These are phyloP conservation scores for Colletotrichum coccodes DNA, from an alignment of 2,329 filamentous ascomycete species.

Conservation along the genomic window DNA sequence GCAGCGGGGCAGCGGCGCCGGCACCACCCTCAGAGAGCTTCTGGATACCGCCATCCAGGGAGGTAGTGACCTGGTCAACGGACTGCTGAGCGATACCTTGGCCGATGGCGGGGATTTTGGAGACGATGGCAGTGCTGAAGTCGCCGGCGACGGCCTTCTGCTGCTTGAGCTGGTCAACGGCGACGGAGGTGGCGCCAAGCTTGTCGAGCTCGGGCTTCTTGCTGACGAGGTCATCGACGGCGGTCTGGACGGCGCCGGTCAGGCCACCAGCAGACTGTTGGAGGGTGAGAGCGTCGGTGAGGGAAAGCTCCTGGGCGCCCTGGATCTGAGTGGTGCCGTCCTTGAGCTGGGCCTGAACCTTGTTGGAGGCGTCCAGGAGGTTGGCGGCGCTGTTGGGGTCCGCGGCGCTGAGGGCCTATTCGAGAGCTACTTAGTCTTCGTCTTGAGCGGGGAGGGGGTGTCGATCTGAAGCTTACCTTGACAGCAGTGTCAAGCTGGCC, in stretches of 20 bases:
- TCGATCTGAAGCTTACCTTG: background rate
- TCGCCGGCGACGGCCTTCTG: constrained; percentile 36
- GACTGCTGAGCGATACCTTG: constrained; percentile 40
- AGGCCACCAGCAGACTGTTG: constrained; percentile 36
- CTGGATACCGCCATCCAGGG: constrained; percentile 37
- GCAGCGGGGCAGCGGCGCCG: constrained; percentile 17
- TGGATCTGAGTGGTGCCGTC: constrained; percentile 39
- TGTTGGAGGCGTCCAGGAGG: constrained; percentile 38
- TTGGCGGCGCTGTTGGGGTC: constrained; percentile 60
- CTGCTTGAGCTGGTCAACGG: constrained; percentile 37
- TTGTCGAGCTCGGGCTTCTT: constrained; percentile 41
- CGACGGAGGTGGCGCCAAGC: constrained; percentile 38
- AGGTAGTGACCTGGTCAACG: constrained; percentile 37
- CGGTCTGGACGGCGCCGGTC: constrained; percentile 36
- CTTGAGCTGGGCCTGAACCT: constrained; percentile 34
- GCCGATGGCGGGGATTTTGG: constrained; percentile 40
- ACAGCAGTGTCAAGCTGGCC: constrained; percentile 57
- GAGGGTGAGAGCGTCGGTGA: constrained; percentile 37
- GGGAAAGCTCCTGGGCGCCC: constrained; percentile 37
- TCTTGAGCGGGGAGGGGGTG: rapidly evolving
- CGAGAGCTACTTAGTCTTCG: background rate
- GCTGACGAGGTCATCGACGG: constrained; percentile 34
- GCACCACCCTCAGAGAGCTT: constrained; percentile 21
- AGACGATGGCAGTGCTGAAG: constrained; percentile 39
- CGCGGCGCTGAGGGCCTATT: constrained; percentile 46